Percentiles rank a stretch among this genome's conserved stretches.
Conservation (phyloP, 495 filamentous ascomycete genomes). For the Corynascus novoguineensis region DNA sequence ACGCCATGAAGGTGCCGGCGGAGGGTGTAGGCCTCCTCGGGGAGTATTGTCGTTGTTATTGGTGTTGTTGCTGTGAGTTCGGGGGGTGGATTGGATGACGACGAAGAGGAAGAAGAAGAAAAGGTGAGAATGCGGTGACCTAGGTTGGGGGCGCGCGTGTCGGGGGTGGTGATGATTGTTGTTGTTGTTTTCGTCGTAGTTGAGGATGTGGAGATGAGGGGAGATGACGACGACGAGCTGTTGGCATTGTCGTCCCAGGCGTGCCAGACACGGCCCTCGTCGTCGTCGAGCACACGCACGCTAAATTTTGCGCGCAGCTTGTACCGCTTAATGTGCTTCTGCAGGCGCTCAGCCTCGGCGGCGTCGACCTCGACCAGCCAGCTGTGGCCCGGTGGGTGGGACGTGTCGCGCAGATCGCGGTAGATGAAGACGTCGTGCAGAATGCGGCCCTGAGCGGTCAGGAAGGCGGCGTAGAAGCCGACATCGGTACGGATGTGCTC, state of each 20-base stretch:
- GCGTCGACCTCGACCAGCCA: constrained; percentile 83
- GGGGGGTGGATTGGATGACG: too few species aligned
- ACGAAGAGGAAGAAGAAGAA: too few species aligned
- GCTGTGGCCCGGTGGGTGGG: constrained; percentile 40
- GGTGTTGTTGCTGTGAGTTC: not conserved
- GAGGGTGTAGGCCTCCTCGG: constrained; percentile 53
- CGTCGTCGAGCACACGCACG: constrained; percentile 56
- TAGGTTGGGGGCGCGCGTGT: constrained; percentile 64
- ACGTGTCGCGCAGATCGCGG: constrained; percentile 42
- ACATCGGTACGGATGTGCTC: constrained; percentile 17
- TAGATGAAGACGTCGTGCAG: constrained; percentile 90
- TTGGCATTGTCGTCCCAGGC: constrained; percentile 49
- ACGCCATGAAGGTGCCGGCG: constrained; percentile 73
- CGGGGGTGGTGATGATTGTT: constrained; percentile 36
- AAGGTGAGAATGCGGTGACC: constrained; percentile 56
- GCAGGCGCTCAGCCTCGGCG: constrained; percentile 51
- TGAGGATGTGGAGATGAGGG: not conserved
- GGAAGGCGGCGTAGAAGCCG: constrained; percentile 72
- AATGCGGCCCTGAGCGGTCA: constrained; percentile 77
- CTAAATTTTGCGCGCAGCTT: constrained; percentile 75
- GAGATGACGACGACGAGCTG: not conserved
- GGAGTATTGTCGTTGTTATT: constrained; percentile 9
- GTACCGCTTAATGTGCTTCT: constrained; percentile 71
- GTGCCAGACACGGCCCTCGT: constrained; percentile 60
- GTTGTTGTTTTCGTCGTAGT: not conserved